A percentile compares a stretch with the other conserved stretches of the same genome.
phyloP scores from a whole-genome alignment of 1,284 basidiomycete genomes.

The Irpex lacteus region DNA sequence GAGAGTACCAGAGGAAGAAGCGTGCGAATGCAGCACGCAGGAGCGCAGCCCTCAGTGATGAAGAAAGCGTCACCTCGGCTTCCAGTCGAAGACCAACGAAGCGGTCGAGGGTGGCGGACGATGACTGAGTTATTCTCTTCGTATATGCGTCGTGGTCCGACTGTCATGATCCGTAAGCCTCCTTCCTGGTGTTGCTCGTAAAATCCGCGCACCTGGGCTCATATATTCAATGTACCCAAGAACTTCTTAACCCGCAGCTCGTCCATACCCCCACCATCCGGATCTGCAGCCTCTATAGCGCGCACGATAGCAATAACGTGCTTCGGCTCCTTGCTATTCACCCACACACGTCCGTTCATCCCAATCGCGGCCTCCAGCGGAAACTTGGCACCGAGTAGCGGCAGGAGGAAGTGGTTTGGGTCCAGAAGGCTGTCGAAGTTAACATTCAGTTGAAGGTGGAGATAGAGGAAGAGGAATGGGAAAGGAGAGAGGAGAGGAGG shows the following conservation, averaged over 20 bases:
- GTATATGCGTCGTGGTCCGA: conserved; percentile 1
- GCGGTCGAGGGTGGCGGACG: conserved; percentile 58
- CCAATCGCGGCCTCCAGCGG: conserved; percentile 79
- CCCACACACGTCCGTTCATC: conserved; percentile 81
- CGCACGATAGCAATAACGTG: conserved; percentile 66
- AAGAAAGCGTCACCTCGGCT: conserved; percentile 54
- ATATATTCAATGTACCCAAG: conserved; percentile 54
- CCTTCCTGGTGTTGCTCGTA: background rate
- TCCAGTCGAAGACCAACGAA: conserved; percentile 53
- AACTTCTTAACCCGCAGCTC: conserved; percentile 51
- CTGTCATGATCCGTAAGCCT: background rate
- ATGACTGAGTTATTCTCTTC: conserved; percentile 35
- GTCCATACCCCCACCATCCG: conserved; percentile 56
- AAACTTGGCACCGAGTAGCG: conserved; percentile 68
- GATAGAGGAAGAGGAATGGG: background rate
- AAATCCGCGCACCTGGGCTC: conserved; percentile 16
- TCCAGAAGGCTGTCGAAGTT: conserved; percentile 57
- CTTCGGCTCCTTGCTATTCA: conserved; percentile 64
- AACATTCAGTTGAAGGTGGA: background rate
- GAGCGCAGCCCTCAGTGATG: conserved; percentile 47
- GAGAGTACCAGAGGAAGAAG: conserved; percentile 75
- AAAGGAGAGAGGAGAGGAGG: conserved; percentile 26
- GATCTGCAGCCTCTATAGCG: conserved; percentile 73
- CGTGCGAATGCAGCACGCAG: conserved; percentile 45
- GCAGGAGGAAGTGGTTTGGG: conserved; percentile 71